Conservation (phyloP, 2,329 filamentous ascomycete genomes). For the Tolypocladium amazonense region DNA sequence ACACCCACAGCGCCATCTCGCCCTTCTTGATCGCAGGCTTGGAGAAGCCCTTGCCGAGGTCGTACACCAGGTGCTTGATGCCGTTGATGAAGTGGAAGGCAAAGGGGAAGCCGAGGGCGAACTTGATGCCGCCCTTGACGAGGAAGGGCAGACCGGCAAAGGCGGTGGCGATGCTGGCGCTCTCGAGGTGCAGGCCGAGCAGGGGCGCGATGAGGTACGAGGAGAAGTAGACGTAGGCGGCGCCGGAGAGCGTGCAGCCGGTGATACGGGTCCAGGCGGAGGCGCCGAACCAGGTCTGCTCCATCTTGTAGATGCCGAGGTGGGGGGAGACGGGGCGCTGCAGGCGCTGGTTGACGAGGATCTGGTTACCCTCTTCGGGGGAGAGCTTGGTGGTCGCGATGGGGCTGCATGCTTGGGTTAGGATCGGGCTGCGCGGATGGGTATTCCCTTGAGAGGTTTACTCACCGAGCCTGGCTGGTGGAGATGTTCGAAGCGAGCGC, state of each 20-base stretch:
- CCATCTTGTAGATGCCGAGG: slow-evolving; percentile 72
- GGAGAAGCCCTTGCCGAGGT: slow-evolving; percentile 39
- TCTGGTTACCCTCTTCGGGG: slow-evolving; percentile 40
- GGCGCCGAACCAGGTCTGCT: slow-evolving; percentile 75
- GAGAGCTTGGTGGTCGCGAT: slow-evolving; percentile 49
- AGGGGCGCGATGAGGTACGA: slow-evolving; percentile 74
- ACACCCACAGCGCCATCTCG: slow-evolving; percentile 38
- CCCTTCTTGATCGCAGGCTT: slow-evolving; percentile 34
- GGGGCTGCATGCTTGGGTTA: slow-evolving; percentile 23
- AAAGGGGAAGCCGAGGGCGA: slow-evolving; percentile 47
- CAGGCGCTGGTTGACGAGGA: slow-evolving; percentile 74
- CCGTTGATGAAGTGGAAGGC: slow-evolving; percentile 47
- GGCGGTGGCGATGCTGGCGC: slow-evolving; percentile 46
- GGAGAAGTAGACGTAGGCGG: slow-evolving; percentile 69
- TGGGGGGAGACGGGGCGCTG: slow-evolving; percentile 77
- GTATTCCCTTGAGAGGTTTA: background rate
- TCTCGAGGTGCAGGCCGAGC: slow-evolving; percentile 54
- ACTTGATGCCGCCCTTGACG: slow-evolving; percentile 47
- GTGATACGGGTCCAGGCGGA: slow-evolving; percentile 72
- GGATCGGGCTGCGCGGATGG: background rate
- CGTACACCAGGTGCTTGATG: slow-evolving; percentile 42
- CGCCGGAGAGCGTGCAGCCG: slow-evolving; percentile 60
- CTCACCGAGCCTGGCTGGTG: slow-evolving; percentile 37
- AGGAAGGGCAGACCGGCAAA: slow-evolving; percentile 49
- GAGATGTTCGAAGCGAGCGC: slow-evolving; percentile 30